These are phyloP conservation scores for Claviceps quebecensis DNA, from an alignment of 2,329 filamentous ascomycete genomes.

Conservation along the genomic window DNA sequence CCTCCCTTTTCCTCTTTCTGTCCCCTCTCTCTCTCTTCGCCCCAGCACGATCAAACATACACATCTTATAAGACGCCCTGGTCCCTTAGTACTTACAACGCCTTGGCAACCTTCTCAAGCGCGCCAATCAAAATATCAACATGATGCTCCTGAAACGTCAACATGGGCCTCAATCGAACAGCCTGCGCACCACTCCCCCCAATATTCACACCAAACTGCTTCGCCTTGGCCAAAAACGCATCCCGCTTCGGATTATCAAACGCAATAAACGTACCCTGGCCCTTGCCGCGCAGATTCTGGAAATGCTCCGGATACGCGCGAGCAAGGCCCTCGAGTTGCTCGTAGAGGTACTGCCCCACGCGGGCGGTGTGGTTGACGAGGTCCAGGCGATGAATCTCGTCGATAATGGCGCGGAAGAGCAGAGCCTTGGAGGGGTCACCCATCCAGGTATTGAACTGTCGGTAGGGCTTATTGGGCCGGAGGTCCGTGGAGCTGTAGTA, in stretches of 20 bases:
- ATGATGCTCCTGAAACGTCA: constrained; percentile 85
- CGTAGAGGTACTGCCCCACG: constrained; percentile 67
- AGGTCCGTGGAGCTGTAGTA: constrained; percentile 73
- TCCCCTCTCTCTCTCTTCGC: background rate
- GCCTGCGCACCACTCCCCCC: constrained; percentile 66
- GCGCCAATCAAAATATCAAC: constrained; percentile 71
- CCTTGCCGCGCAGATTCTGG: constrained; percentile 72
- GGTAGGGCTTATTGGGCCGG: constrained; percentile 82
- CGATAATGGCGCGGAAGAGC: constrained; percentile 73
- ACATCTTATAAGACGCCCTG: too few species aligned
- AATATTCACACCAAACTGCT: constrained; percentile 72
- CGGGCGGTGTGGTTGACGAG: constrained; percentile 68
- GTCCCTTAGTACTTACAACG: constrained; percentile 12
- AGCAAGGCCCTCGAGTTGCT: constrained; percentile 52
- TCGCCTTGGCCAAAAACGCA: constrained; percentile 64
- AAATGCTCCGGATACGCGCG: constrained; percentile 63
- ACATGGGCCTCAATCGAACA: constrained; percentile 74
- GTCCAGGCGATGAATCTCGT: constrained; percentile 62
- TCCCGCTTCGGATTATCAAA: constrained; percentile 76
- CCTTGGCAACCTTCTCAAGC: constrained; percentile 58
- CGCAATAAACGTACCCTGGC: constrained; percentile 82
- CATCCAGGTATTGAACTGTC: constrained; percentile 98
- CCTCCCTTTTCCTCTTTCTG: background rate
- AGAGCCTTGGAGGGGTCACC: constrained; percentile 76
- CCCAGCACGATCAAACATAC: too few species aligned